Evolutionary conservation across 139 green algal genomes (phyloP), one percentile per base, ranked within the genome.

Genomic region (Tetradesmus obliquus): DNA sequence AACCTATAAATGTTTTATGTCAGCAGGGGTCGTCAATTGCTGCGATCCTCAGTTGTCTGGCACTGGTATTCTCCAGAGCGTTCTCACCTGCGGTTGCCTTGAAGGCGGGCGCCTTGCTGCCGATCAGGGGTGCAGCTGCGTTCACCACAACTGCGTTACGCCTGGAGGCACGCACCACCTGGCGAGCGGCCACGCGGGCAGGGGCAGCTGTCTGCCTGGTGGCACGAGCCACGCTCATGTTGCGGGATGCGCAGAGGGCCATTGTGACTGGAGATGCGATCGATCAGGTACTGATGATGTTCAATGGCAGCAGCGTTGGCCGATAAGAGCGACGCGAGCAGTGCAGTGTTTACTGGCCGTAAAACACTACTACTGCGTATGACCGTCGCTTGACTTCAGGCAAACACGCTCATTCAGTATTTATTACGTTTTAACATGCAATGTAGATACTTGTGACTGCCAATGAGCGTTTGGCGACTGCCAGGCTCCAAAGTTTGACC

Each of bases 31-130:
- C 12, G 8, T 19, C 17, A 24, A 76, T 76, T n/a, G 66, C 66
- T 24, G 10, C 8, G 66, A 76, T 76, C 66, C 17, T 24, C 17
- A 13, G 66, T 76, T 76, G 66, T 76, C 17, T 76, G 66, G 66
- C 66, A 76, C 66, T 76, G 66, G 66, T 24, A 76, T 6, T 76
- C 17, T 76, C 32, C 24, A 83, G 79, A 54, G 79, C 5, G 79
- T n/a, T 83, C 80, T 62, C 80, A 55, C 45, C 66, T 76, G 98
- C 98, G 55, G 97, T 93, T 3, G 98, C 98, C 57, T 95, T 95
- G 95, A 99, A 99, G 87, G 99, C 98, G n/a, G 98, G 97, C 54
- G 98, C 97, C 5, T 91, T 51, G 88, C 92, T 95, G 87, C 98
- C 98, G 2, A 99, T 97, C 62, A 99, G 93, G 5, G 93, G 93